Evolutionary conservation across 495 filamentous ascomycete species (phyloP), one percentile per base, ranked within the genome.

Genomic region (Talaromyces trachyspermus): DNA sequence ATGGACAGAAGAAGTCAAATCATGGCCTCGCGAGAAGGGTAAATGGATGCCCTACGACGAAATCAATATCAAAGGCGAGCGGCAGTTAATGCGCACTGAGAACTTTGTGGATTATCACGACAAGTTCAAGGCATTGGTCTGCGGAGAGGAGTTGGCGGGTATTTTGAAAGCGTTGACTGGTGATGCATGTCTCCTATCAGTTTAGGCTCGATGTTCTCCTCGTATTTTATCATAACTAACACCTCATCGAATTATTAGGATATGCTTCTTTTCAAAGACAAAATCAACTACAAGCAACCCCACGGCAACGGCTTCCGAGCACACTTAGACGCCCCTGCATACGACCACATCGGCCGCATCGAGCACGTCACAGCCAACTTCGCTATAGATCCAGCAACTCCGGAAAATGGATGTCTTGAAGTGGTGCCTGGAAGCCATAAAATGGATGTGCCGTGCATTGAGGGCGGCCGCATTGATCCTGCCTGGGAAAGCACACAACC

Each of bases 41-140:
- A 62, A 63, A 50, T 71, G 65, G 60, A 71, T 71, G 66, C 68
- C 68, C 1, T 71, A 71, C 33, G 65, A 70, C 26, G 66, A 72
- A 47, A 59, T 72, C 53, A 70, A 66, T 40, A 56, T 63, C 17
- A 53, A 57, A 1, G 67, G 68, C 9, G 53, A 66, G 50, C 62
- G 63, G 7, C 65, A 69, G 20, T 55, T 72, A 19, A 69, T 68
- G 58, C 57, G 68, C 35, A 72, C 65, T 4, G 65, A 69, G 44
- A 68, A 64, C 39, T 70, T 68, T 35, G 59, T 66, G n/a, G 65
- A 68, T 43, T 68, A 60, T 42, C 65, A 72, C 38, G 35, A 52
- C 7, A 43, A 59, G 2, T 72, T 65, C 53, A 61, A 62, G 35
- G 39, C 44, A 2, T 49, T 72, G 8, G 54, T 70, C 5, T 57